Conservation (phyloP, 2,329 filamentous ascomycete genomes). For the Botrytis fabae region DNA sequence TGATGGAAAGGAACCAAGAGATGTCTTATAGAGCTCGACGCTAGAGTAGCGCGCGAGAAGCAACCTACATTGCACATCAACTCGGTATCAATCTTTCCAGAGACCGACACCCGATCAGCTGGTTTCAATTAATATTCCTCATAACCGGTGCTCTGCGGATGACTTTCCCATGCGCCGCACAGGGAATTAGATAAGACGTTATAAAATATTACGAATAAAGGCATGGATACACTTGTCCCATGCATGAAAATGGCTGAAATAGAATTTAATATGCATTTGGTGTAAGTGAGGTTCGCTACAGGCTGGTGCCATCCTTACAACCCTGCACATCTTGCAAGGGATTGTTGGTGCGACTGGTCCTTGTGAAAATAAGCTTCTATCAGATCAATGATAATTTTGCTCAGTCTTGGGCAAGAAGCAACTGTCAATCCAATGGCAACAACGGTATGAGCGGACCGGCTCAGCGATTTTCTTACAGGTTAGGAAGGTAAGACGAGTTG, state of each 20-base stretch:
- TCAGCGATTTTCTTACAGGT: conserved; percentile 27
- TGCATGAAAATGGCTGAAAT: conserved; percentile 36
- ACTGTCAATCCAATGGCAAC: conserved; percentile 3
- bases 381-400: conserved; percentile 7
- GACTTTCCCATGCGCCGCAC: conserved; percentile 32
- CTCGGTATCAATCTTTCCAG: conserved; percentile 13
- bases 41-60: not conserved
- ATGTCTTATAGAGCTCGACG: conserved; percentile 19
- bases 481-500: conserved; percentile 11
- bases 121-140: conserved; percentile 35
- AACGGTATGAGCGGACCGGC: conserved; percentile 37
- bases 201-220: conserved; percentile 26
- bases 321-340: conserved; percentile 21
- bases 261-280: conserved; percentile 19
- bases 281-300: conserved; percentile 27
- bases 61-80: conserved; percentile 4
- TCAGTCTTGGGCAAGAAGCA: conserved; percentile 3
- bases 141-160: conserved; percentile 36
- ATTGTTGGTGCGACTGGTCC: conserved; percentile 11
- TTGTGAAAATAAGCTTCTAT: conserved; percentile 4
- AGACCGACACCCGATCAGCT: conserved; percentile 32
- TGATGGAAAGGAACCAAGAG: conserved; percentile 1
- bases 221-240: conserved; percentile 26
- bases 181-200: conserved; percentile 24
- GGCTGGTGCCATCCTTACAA: conserved; percentile 21